Percentiles rank a stretch among this genome's conserved stretches.
Evolutionary conservation across 75 land plant species (phyloP).

Genomic region (Picea sitchensis): DNA sequence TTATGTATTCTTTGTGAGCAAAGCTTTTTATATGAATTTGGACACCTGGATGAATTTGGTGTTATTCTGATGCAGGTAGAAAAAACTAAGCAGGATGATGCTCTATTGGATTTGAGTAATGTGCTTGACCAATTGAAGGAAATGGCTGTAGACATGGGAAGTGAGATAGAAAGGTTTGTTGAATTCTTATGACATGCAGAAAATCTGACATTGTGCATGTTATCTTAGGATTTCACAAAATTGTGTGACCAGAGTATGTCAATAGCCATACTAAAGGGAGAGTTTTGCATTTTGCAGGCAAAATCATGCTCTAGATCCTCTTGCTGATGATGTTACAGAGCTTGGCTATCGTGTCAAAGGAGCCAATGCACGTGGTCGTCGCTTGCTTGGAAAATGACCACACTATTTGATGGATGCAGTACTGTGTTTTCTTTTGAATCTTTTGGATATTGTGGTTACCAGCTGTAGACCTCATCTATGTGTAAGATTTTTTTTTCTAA

Average conservation of each 20-base stretch:
- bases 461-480: too few relatives aligned
- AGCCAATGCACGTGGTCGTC: slow-evolving; percentile 60
- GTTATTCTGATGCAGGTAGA: slow-evolving; percentile 53
- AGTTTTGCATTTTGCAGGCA: slow-evolving; percentile 47
- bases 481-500: too few relatives aligned
- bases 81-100: slow-evolving; percentile 86
- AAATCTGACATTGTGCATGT: neutral
- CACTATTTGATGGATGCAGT: too few relatives aligned
- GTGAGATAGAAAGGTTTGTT: slow-evolving; percentile 77
- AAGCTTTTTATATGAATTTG: neutral
- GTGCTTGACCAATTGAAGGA: slow-evolving; percentile 79
- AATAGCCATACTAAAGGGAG: neutral
- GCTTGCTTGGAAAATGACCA: slow-evolving; percentile 57
- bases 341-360: slow-evolving; percentile 47
- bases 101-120: slow-evolving; percentile 75
- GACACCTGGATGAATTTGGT: neutral
- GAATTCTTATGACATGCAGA: neutral
- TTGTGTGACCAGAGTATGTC: neutral
- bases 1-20: neutral
- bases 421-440: too few relatives aligned
- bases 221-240: neutral
- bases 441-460: too few relatives aligned
- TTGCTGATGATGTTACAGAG: slow-evolving; percentile 62
- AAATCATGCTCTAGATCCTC: slow-evolving; percentile 46
- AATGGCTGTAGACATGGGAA: slow-evolving; percentile 95